Conservation (phyloP, 1,284 basidiomycete species). For the Ustilago bromivora region DNA sequence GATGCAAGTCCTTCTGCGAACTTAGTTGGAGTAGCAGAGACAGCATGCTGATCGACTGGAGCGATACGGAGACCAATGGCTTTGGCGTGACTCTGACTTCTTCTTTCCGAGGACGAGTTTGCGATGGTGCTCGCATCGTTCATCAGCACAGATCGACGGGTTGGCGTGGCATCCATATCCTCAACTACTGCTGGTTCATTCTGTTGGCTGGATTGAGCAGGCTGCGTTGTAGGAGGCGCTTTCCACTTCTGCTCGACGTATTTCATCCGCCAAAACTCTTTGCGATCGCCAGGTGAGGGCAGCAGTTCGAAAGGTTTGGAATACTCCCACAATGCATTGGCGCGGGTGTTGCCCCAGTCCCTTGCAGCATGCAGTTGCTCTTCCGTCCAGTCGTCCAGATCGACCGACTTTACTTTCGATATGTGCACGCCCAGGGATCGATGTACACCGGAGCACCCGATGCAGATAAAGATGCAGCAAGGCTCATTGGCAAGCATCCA, state of each 20-base stretch:
- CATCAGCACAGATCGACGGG: conserved; percentile 7
- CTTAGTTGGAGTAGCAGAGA: not conserved
- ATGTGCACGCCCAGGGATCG: conserved; percentile 73
- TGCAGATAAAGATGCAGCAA: conserved; percentile 72
- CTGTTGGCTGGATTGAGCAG: not conserved
- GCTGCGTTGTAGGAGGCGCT: not conserved
- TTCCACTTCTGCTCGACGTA: conserved; percentile 51
- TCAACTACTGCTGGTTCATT: not conserved
- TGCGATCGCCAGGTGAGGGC: conserved; percentile 22
- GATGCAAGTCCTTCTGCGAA: conserved; percentile 14
- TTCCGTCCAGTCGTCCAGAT: conserved; percentile 71
- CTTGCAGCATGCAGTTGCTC: conserved; percentile 57
- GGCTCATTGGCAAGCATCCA: conserved; percentile 69
- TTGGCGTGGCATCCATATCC: conserved; percentile 30
- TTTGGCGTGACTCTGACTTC: conserved; percentile 9
- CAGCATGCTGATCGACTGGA: not conserved
- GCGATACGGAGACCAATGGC: conserved; percentile 14
- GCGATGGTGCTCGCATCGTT: not conserved
- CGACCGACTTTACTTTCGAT: conserved; percentile 72
- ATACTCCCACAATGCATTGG: conserved; percentile 56
- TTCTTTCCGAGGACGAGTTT: conserved; percentile 3
- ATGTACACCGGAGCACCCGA: conserved; percentile 73
- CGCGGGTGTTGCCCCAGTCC: conserved; percentile 55
- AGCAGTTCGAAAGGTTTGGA: conserved; percentile 32
- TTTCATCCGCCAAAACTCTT: conserved; percentile 52